Percentiles rank a stretch among this genome's conserved stretches.
phyloP scores from a whole-genome alignment of 2,329 filamentous ascomycete genomes.

The Gaeumannomyces sp. region DNA sequence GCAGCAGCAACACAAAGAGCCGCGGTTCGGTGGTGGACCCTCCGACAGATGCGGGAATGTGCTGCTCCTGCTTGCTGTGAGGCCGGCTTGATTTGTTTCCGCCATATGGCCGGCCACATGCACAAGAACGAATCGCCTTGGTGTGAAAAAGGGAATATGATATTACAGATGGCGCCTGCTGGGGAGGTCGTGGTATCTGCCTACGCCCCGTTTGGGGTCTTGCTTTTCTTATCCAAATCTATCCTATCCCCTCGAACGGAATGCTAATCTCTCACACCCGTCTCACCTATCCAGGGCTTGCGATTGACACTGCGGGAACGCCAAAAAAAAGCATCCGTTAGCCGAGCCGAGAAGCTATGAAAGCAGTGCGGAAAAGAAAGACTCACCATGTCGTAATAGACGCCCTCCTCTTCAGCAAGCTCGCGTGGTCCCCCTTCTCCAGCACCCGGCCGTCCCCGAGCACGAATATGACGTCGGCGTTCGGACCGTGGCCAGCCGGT shows the following conservation, averaged over 20 bases:
- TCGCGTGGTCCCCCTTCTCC: slow-evolving; percentile 53
- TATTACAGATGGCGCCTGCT: not conserved
- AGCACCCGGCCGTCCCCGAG: slow-evolving; percentile 58
- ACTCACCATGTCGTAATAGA: slow-evolving; percentile 46
- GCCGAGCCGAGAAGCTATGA: too few relatives aligned
- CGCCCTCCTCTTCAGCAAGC: slow-evolving; percentile 40
- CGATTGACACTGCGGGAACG: slow-evolving; percentile 13
- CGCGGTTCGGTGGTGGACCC: not conserved
- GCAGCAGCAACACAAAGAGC: not conserved
- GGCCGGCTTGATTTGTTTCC: too few relatives aligned
- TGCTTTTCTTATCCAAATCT: not conserved
- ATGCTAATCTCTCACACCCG: not conserved
- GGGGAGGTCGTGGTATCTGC: too few relatives aligned
- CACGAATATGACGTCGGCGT: slow-evolving; percentile 63
- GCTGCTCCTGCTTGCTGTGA: not conserved
- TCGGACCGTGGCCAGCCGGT: slow-evolving; percentile 59
- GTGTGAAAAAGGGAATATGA: too few relatives aligned
- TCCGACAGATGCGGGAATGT: not conserved
- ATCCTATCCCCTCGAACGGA: not conserved
- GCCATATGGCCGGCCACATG: too few relatives aligned
- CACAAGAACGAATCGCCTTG: too few relatives aligned
- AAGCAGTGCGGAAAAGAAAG: not conserved
- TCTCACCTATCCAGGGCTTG: slow-evolving; percentile 13
- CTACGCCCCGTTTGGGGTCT: not conserved
- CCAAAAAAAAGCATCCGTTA: not conserved